Percentiles rank a stretch among this genome's conserved stretches.
phyloP scores from a whole-genome alignment of 768 basidiomycete species.

The Pleurotus giganteus region DNA sequence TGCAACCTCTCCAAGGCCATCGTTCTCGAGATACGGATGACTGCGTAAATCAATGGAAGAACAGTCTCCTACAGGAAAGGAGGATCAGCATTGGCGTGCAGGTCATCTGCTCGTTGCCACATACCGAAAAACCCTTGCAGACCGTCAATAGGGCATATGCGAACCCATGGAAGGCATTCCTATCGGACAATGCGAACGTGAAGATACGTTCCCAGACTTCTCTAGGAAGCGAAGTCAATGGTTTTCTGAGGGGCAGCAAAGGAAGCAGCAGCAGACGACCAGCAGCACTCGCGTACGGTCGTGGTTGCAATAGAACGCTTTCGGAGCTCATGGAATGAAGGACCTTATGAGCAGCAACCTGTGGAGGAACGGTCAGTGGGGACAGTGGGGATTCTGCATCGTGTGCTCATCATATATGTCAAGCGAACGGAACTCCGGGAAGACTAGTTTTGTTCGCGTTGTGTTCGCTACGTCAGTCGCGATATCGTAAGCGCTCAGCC shows the following conservation, averaged over 20 bases:
- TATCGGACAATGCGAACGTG: constrained; percentile 29
- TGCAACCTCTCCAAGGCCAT: constrained; percentile 54
- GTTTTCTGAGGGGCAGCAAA: constrained; percentile 55
- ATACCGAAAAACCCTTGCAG: constrained; percentile 46
- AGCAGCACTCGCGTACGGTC: constrained; percentile 59
- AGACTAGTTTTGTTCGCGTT: not conserved
- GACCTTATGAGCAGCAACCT: not conserved
- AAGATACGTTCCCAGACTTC: constrained; percentile 75
- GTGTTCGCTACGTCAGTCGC: not conserved
- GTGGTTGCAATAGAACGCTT: constrained; percentile 57
- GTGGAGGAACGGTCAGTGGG: not conserved
- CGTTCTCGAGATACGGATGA: constrained; percentile 42
- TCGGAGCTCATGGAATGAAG: constrained; percentile 30
- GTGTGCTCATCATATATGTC: constrained; percentile 1
- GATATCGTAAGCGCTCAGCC: not conserved
- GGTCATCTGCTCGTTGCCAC: constrained; percentile 11
- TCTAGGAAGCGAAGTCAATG: constrained; percentile 54
- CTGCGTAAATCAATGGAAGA: constrained; percentile 66
- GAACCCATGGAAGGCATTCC: constrained; percentile 14
- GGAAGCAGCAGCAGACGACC: constrained; percentile 67
- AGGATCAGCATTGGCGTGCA: not conserved
- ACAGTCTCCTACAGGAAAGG: constrained; percentile 51
- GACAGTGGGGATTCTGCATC: not conserved
- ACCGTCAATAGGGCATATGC: constrained; percentile 37
- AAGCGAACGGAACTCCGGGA: constrained; percentile 7